Evolutionary conservation across 2,329 filamentous ascomycete species (phyloP).

Genomic region (Annulohypoxylon truncatum): DNA sequence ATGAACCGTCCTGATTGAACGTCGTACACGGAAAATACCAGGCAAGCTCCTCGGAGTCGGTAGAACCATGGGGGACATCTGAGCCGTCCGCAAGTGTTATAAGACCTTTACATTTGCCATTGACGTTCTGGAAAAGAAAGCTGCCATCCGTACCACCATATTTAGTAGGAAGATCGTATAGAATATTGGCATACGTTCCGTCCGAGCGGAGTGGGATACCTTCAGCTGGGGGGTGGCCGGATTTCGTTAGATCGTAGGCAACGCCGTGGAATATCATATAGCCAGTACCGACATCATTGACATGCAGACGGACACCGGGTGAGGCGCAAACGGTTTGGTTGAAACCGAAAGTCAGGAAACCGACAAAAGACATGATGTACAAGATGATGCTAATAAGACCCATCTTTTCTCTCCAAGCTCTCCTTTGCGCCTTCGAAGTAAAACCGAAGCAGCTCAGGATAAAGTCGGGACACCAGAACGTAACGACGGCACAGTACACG

Average conservation of each 20-base stretch:
- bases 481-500: conserved; percentile 92
- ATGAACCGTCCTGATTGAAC: conserved; percentile 94
- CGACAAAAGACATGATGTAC: conserved; percentile 86
- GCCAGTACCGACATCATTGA: conserved; percentile 82
- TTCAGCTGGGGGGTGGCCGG: conserved; percentile 80
- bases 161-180: conserved; percentile 86
- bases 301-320: conserved; percentile 77
- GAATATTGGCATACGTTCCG: conserved; percentile 75
- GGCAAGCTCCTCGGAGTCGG: conserved; percentile 74
- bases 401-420: conserved; percentile 98
- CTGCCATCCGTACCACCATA: conserved; percentile 92
- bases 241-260: conserved; percentile 84
- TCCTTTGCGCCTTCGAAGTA: conserved; percentile 84
- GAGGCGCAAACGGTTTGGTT: conserved; percentile 85
- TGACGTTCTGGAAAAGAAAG: conserved; percentile 98
- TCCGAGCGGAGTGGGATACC: conserved; percentile 73
- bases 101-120: conserved; percentile 92
- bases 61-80: conserved; percentile 79
- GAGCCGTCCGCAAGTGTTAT: conserved; percentile 79
- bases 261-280: conserved; percentile 98
- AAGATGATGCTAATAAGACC: conserved; percentile 94
- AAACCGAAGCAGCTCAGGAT: conserved; percentile 87
- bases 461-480: conserved; percentile 93
- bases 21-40: conserved; percentile 97
- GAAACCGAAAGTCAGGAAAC: conserved; percentile 97